Evolutionary conservation across 352 stramenopile species (phyloP), one percentile per base, ranked within the genome.

Genomic region (Elongisporangium anandrum): DNA sequence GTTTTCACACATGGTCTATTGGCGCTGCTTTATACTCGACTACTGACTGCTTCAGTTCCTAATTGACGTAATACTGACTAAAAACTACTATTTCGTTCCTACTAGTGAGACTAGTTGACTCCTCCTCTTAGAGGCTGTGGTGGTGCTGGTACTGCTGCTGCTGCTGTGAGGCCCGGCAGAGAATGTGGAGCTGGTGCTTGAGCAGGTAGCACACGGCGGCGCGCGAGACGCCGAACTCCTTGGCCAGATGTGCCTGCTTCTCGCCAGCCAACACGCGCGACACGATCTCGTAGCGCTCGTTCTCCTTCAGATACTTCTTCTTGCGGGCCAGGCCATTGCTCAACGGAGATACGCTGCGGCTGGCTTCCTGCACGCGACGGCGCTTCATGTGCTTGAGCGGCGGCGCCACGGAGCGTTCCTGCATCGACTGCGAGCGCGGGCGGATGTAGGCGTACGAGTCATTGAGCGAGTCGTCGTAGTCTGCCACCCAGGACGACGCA

Each of bases 271-370:
- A 67, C 59, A 86, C 72, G 50, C 78, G 75, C 22, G 72, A 74
- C 63, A 88, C 72, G 57, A 88, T 88, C 65, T 86, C 76, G 58
- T 70, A 83, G 52, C 78, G 78, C 60, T 88, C 74, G 41, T 57
- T 61, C 56, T 88, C 78, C 65, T 85, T 84, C 15, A 88, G 66
- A 64, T 88, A 88, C 69, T 85, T 87, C 68, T 87, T 87, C 72
- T 87, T 41, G 29, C 29, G 29, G 5, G 29, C 29, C 9, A 41
- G 9, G 29, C 29, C 29, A 15, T 1, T 41, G 29, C 29, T 15
- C 5, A 41, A 8, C 9, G 29, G 29, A 41, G 29, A 41, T 8
- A 41, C 29, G 13, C 29, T 41, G 29, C 29, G 29, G 9, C 29
- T 41, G 5, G 29, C 29, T 13, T 41, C 29, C 29, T 41, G 29